Percentiles rank a stretch among this genome's conserved stretches.
phyloP scores from a whole-genome alignment of 1,139 yeast genomes.

The Magnusiomyces starmeri region DNA sequence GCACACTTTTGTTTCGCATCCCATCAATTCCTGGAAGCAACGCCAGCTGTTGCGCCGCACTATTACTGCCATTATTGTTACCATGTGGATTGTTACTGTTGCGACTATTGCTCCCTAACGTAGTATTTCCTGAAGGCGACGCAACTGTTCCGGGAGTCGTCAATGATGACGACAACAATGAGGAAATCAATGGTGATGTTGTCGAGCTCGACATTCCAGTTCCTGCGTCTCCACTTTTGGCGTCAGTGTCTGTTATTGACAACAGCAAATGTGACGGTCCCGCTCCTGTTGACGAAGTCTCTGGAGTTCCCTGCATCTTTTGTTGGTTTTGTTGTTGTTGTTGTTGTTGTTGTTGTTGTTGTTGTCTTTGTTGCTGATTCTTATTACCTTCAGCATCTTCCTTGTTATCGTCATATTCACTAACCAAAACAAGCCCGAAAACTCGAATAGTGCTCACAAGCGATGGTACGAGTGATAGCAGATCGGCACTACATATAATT shows the following conservation, averaged over 20 bases:
- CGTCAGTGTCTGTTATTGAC: neutral
- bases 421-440: conserved; percentile 76
- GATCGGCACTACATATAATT: conserved; percentile 62
- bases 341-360: no score
- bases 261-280: no score
- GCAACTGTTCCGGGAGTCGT: neutral
- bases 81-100: no score
- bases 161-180: neutral
- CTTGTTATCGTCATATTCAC: conserved; percentile 34
- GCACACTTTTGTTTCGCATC: conserved; percentile 52
- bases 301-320: neutral
- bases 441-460: conserved; percentile 69
- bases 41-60: neutral
- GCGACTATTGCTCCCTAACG: no score
- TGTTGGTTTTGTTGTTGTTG: neutral
- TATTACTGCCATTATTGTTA: conserved; percentile 12
- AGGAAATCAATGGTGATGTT: neutral
- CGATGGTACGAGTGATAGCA: conserved; percentile 68
- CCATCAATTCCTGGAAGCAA: conserved; percentile 60
- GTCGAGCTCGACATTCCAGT: neutral
- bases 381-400: conserved; percentile 18
- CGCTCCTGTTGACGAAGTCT: neutral
- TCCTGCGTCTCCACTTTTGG: conserved; percentile 18
- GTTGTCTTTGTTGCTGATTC: neutral
- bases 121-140: neutral